These are phyloP conservation scores for Phytophthora macrochlamydospora DNA, from an alignment of 352 stramenopile species.

Conservation along the genomic window DNA sequence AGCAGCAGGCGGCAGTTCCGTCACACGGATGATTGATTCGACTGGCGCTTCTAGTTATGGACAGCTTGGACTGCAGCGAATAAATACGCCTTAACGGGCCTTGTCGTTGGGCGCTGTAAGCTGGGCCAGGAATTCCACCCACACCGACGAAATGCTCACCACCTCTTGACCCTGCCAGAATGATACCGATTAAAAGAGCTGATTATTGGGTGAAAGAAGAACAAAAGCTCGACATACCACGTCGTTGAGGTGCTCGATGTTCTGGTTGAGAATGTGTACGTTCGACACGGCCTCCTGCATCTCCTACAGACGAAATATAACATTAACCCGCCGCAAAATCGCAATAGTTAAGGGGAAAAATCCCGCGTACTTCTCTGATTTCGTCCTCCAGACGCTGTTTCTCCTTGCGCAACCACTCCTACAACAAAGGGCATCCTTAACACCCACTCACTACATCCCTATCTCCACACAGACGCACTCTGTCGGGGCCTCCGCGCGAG, in stretches of 20 bases:
- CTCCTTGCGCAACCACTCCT: slow-evolving; percentile 76
- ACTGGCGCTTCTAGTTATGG: slow-evolving; percentile 22
- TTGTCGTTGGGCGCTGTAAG: slow-evolving; percentile 51
- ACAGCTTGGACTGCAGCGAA: slow-evolving; percentile 12
- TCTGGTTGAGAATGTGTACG: slow-evolving; percentile 81
- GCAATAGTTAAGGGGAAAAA: background rate
- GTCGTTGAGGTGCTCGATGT: slow-evolving; percentile 83
- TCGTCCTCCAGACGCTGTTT: slow-evolving; percentile 73
- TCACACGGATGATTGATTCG: slow-evolving; percentile 19
- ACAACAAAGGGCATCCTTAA: slow-evolving; percentile 9
- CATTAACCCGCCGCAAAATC: background rate
- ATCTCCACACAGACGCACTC: slow-evolving; percentile 11
- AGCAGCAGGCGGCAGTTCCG: slow-evolving; percentile 16
- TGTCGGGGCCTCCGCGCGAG: slow-evolving; percentile 31
- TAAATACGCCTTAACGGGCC: slow-evolving; percentile 37
- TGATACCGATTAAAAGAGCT: too few species aligned
- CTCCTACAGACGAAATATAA: slow-evolving; percentile 38
- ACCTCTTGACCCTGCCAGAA: slow-evolving; percentile 66
- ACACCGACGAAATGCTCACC: slow-evolving; percentile 71
- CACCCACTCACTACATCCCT: background rate
- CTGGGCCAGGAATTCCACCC: slow-evolving; percentile 73
- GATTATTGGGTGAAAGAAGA: too few species aligned
- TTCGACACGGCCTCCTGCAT: slow-evolving; percentile 86
- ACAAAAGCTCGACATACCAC: slow-evolving; percentile 45
- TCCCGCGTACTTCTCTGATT: slow-evolving; percentile 58